A percentile compares a stretch with the other conserved stretches of the same genome.
Evolutionary conservation across 495 filamentous ascomycete species (phyloP).

Genomic region (Penicillium cinerascens): DNA sequence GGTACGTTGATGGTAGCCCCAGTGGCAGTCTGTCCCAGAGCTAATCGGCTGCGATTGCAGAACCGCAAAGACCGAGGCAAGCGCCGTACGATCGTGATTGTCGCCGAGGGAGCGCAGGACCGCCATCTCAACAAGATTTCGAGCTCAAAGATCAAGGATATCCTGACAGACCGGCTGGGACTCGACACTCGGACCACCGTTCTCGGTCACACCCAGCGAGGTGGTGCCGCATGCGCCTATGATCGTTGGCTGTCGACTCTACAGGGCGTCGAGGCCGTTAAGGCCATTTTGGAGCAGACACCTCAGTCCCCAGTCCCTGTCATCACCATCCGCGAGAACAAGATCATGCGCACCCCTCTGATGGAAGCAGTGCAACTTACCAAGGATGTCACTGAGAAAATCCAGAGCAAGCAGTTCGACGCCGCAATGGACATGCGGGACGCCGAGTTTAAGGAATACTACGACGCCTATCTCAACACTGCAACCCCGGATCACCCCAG

Average conservation of each 20-base stretch:
- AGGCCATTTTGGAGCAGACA: constrained; percentile 87
- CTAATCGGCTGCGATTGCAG: constrained; percentile 35
- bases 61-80: constrained; percentile 83
- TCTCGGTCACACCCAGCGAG: constrained; percentile 92
- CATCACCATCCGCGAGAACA: constrained; percentile 96
- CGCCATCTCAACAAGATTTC: constrained; percentile 79
- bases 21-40: background rate
- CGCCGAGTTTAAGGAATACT: constrained; percentile 91
- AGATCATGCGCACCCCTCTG: constrained; percentile 84
- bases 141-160: constrained; percentile 74
- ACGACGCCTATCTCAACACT: constrained; percentile 83
- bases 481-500: constrained; percentile 65
- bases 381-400: constrained; percentile 75
- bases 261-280: constrained; percentile 94
- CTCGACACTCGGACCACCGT: constrained; percentile 95
- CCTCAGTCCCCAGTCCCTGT: constrained; percentile 89
- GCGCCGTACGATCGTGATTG: constrained; percentile 95
- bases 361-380: constrained; percentile 85
- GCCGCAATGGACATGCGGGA: constrained; percentile 83
- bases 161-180: constrained; percentile 73
- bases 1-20: constrained; percentile 41
- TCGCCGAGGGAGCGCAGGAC: constrained; percentile 93
- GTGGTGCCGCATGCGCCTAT: constrained; percentile 87
- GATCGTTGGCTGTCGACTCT: constrained; percentile 91
- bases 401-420: constrained; percentile 77